Base-by-base conservation (phyloP, 73 alveolate genomes). In the Uronychia setigera region DNA sequence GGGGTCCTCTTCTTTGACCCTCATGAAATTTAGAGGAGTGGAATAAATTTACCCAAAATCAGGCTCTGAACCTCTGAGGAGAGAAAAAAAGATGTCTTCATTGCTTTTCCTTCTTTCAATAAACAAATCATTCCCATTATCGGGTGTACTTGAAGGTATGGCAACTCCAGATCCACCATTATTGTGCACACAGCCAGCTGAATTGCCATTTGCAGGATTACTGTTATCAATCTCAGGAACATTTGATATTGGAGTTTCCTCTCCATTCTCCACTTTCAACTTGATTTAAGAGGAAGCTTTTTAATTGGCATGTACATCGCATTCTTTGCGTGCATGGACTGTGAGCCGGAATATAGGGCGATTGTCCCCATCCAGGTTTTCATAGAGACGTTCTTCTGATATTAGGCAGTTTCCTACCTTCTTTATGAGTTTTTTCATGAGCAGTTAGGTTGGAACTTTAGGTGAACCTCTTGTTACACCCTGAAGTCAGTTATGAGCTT, bases 361-460 rank as follows among this genome's bases (percentile, higher is more conserved):
- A 46, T 46, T 11, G 67, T 11, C n/a, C 67, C 19, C 67, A 46
- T 46, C 67, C n/a, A n/a, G n/a, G n/a, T n/a, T n/a, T n/a, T n/a
- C n/a, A n/a, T n/a, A 46, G 19, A 46, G 67, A 5, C 19, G 67
- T 5, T 46, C 19, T 46, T 11, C 67, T 46, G 67, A 19, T 19
- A 46, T 11, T 46, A 46, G 67, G 5, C 67, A 11, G 5, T 46
- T 46, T 46, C 67, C 5, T 19, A 46, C 5, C 19, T 11, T 85
- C 93, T 74, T 84, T 75, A 84, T 95, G 99, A 29, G 95, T 95
- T 85, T 93, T 93, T 80, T 91, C 96, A 87, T 95, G 99, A 58
- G 99, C 98, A 80, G 97, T 92, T 46, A 95, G 88, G 87, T 93
- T 93, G 31, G 96, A 88, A 76, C 96, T 86, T 88, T 95, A 95